phyloP scores from a whole-genome alignment of 106 monocot genomes.

The Phalaenopsis aphrodite region DNA sequence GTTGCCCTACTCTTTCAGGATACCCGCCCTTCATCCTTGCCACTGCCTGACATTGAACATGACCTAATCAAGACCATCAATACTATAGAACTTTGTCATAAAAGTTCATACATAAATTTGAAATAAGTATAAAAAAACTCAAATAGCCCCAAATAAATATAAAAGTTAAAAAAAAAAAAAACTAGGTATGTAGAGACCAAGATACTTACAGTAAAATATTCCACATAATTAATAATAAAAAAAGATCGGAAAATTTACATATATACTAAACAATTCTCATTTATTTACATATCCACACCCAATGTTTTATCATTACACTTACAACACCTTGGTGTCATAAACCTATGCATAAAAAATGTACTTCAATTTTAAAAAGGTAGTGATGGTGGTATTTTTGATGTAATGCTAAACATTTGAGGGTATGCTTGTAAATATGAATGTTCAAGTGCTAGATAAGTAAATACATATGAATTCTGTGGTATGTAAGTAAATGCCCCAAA shows the following conservation, averaged over 20 bases:
- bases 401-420: no score
- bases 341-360: no score
- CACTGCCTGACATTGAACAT: constrained; percentile 28
- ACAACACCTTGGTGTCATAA: no score
- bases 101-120: background rate
- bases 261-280: no score
- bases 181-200: background rate
- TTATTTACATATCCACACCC: no score
- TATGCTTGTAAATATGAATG: no score
- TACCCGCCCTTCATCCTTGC: constrained; percentile 40
- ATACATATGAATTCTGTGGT: no score
- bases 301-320: no score
- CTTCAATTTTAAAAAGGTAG: no score
- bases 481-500: no score
- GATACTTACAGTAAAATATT: background rate
- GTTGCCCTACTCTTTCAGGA: constrained; percentile 63
- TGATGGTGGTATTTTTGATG: no score
- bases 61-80: constrained; percentile 6
- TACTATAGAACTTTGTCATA: constrained; percentile 8
- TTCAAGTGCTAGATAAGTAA: no score
- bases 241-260: background rate
- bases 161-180: background rate
- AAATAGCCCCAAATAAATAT: background rate
- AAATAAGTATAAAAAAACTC: background rate
- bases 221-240: background rate